Conservation (phyloP, 2,329 filamentous ascomycete genomes). For the Colletotrichum caudatum region DNA sequence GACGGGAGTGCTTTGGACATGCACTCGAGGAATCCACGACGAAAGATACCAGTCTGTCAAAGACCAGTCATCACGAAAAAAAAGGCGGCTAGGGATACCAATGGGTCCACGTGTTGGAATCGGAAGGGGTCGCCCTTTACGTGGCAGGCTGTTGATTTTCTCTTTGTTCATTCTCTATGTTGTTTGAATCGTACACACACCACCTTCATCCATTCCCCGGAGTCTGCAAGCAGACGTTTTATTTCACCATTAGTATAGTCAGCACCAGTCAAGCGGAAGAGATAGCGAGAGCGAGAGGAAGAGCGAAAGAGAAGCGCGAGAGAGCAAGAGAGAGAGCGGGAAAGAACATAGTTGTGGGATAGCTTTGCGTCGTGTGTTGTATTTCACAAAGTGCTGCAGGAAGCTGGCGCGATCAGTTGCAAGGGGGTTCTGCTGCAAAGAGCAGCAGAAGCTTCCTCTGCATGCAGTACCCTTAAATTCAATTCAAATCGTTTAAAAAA, state of each 20-base stretch:
- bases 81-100: slow-evolving; percentile 39
- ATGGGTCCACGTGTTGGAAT: slow-evolving; percentile 36
- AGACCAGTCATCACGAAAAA: slow-evolving; percentile 35
- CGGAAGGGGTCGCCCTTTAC: slow-evolving; percentile 32
- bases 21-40: slow-evolving; percentile 19
- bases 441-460: slow-evolving; percentile 36
- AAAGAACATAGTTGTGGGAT: slow-evolving; percentile 13
- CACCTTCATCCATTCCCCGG: slow-evolving; percentile 1
- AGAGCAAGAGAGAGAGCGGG: slow-evolving; percentile 6
- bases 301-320: background rate
- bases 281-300: background rate
- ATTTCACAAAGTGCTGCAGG: slow-evolving; percentile 37
- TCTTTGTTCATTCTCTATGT: slow-evolving; percentile 41
- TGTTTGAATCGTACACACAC: slow-evolving; percentile 42
- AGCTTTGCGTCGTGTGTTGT: slow-evolving; percentile 27
- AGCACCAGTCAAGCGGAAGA: slow-evolving; percentile 20
- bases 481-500: slow-evolving; percentile 29
- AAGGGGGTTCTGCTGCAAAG: slow-evolving; percentile 27
- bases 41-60: slow-evolving; percentile 31
- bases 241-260: slow-evolving; percentile 35
- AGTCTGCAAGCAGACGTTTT: slow-evolving; percentile 40
- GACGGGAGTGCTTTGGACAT: slow-evolving; percentile 23
- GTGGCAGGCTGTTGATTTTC: slow-evolving; percentile 41
- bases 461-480: slow-evolving; percentile 38
- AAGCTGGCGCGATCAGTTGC: slow-evolving; percentile 32